A percentile compares a stretch with the other conserved stretches of the same genome.
Evolutionary conservation across 768 basidiomycete species (phyloP).

Genomic region (Russula vinacea): DNA sequence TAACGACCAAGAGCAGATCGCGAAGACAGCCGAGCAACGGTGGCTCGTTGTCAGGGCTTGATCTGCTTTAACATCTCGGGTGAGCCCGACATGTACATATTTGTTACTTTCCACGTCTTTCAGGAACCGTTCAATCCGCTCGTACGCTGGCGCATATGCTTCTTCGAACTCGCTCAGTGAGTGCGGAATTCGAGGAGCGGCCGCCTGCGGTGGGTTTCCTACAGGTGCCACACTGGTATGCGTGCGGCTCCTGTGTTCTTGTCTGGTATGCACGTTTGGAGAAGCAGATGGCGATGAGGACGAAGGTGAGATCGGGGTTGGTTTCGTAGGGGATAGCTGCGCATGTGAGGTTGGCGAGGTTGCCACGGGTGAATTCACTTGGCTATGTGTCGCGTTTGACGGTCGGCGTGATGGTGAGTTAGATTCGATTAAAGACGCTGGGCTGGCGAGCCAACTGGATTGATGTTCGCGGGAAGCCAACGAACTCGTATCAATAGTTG

Average conservation of each 20-base stretch:
- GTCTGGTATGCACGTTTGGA: background rate
- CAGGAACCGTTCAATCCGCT: slow-evolving; percentile 10
- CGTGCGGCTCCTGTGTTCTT: background rate
- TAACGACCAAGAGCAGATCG: background rate
- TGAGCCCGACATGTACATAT: slow-evolving; percentile 10
- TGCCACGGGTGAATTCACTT: background rate
- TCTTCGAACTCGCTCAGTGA: slow-evolving; percentile 19
- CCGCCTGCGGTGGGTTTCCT: background rate
- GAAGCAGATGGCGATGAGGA: background rate
- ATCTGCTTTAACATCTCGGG: slow-evolving; percentile 8
- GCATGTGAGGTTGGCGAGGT: background rate
- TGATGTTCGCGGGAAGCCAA: too few relatives aligned
- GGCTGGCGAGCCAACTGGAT: background rate
- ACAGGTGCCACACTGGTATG: background rate
- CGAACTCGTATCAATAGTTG: background rate
- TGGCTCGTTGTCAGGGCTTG: background rate
- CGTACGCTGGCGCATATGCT: slow-evolving; percentile 14
- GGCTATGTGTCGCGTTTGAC: background rate
- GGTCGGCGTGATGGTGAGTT: background rate
- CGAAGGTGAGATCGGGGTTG: background rate
- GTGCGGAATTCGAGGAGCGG: background rate
- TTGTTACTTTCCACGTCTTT: background rate
- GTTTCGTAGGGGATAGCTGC: too few relatives aligned
- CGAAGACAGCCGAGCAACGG: background rate
- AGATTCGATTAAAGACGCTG: background rate